These are phyloP conservation scores for Colletotrichum karsti DNA, from an alignment of 2,329 filamentous ascomycete species.

Conservation along the genomic window DNA sequence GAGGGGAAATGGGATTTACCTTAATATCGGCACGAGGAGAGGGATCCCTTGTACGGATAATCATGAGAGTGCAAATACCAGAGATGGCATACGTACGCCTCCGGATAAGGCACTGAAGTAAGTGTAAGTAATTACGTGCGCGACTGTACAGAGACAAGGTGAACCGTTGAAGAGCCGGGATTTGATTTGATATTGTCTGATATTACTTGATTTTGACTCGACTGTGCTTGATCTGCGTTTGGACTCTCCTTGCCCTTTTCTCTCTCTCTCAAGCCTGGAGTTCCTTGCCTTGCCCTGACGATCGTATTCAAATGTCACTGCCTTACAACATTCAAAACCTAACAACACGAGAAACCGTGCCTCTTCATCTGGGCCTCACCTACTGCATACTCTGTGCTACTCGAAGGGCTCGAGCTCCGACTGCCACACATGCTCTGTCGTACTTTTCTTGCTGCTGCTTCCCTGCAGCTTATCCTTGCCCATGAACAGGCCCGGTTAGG, in stretches of 20 bases:
- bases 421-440: too few species aligned
- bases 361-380: too few species aligned
- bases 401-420: too few species aligned
- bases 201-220: background rate
- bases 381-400: too few species aligned
- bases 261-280: background rate
- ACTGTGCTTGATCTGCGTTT: background rate
- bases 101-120: background rate
- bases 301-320: background rate
- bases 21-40: background rate
- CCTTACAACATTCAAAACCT: background rate
- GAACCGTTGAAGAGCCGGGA: background rate
- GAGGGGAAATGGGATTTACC: background rate
- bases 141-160: background rate
- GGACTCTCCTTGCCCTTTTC: background rate
- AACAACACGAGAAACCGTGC: background rate
- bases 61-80: background rate
- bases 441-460: too few species aligned
- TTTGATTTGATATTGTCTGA: background rate
- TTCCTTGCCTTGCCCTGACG: slow-evolving; percentile 10
- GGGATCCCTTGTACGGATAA: slow-evolving; percentile 9
- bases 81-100: slow-evolving; percentile 6
- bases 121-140: too few species aligned
- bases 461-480: slow-evolving; percentile 1
- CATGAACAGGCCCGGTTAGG: background rate